A percentile compares a stretch with the other conserved stretches of the same genome.
Conservation (phyloP, 345 rosid genomes). For the Syzygium oleosum region DNA sequence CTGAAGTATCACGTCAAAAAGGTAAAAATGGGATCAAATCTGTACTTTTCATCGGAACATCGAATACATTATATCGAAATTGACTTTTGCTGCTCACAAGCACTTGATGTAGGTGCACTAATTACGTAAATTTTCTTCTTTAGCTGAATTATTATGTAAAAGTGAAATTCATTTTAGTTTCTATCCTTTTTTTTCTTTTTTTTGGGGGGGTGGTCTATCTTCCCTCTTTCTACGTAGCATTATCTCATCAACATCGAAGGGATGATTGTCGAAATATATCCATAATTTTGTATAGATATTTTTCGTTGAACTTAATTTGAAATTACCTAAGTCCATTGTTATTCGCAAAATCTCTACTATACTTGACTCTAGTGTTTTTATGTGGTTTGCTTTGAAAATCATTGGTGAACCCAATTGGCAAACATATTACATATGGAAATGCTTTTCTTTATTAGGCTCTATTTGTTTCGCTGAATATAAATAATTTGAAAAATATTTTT, state of each 20-base stretch:
- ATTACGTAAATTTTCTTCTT: not conserved
- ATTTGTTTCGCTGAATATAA: not conserved
- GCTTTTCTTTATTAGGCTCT: not conserved
- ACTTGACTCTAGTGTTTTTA: not conserved
- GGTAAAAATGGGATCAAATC: not conserved
- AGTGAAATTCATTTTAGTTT: not conserved
- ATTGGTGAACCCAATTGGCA: not conserved
- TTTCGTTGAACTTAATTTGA: not conserved
- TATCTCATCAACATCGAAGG: not conserved
- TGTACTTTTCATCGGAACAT: not conserved
- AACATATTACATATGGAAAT: not conserved
- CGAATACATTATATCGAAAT: not conserved
- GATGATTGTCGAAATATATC: not conserved
- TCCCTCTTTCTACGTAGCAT: not conserved
- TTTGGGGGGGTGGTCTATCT: not conserved
- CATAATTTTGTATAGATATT: not conserved
- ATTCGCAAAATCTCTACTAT: not conserved
- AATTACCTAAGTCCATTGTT: not conserved
- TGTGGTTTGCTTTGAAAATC: not conserved
- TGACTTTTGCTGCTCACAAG: not conserved
- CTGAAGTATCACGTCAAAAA: not conserved
- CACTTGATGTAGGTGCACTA: not conserved
- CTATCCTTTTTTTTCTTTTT: not conserved
- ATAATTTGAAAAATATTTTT: accelerated
- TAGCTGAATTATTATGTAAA: not conserved